A percentile compares a stretch with the other conserved stretches of the same genome.
These are phyloP conservation scores for Sanguinoderma infundibulare DNA, from an alignment of 1,284 basidiomycete species.

Conservation along the genomic window DNA sequence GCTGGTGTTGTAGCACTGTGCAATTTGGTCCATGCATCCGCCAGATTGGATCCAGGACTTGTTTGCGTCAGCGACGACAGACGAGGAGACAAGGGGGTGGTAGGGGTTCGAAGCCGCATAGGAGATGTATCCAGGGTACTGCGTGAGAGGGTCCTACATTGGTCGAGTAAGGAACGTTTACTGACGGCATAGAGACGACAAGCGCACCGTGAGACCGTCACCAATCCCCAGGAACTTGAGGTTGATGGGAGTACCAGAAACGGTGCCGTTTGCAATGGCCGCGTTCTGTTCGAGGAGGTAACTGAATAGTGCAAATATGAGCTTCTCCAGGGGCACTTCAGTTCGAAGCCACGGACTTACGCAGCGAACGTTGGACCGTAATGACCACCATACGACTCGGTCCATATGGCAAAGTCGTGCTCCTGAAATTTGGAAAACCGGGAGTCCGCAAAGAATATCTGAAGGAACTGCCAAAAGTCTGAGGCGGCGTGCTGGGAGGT, in stretches of 20 bases:
- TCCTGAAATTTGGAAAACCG: conserved; percentile 57
- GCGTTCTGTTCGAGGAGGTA: conserved; percentile 66
- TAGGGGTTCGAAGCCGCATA: conserved; percentile 40
- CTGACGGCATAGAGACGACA: conserved; percentile 5
- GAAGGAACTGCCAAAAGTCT: conserved; percentile 68
- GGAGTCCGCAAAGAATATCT: conserved; percentile 67
- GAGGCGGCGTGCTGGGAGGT: conserved; percentile 58
- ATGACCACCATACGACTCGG: conserved; percentile 70
- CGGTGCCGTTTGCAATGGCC: conserved; percentile 51
- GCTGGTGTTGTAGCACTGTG: conserved; percentile 51
- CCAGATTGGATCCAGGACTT: conserved; percentile 46
- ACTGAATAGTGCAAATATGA: conserved; percentile 30
- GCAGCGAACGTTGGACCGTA: conserved; percentile 67
- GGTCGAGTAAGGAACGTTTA: background rate
- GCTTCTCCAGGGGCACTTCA: background rate
- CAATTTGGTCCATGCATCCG: conserved; percentile 60
- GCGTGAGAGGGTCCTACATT: conserved; percentile 54
- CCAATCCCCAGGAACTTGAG: conserved; percentile 69
- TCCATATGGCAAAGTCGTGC: conserved; percentile 63
- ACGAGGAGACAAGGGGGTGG: conserved; percentile 51
- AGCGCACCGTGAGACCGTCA: conserved; percentile 58
- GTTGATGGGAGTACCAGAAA: conserved; percentile 56
- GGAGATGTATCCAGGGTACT: conserved; percentile 59
- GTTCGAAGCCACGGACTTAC: conserved; percentile 36
- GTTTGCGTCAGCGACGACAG: conserved; percentile 47